Evolutionary conservation across 306 rosid species (phyloP).

Genomic region (Cicer chorassanicum): DNA sequence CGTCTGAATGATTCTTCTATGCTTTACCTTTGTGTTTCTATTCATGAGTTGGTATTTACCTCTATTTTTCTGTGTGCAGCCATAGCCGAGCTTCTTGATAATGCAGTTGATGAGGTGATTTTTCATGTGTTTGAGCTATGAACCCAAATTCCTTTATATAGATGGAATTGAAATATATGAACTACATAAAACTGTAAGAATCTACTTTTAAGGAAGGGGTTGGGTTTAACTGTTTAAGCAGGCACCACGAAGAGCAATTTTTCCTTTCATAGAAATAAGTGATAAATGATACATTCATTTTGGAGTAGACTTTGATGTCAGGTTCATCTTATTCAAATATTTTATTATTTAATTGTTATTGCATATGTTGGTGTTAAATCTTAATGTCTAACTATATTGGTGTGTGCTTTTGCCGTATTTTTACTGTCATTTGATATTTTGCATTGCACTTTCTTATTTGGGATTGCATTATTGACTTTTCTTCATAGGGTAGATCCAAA

Average conservation of each 20-base stretch:
- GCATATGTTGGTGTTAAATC: conserved; percentile 13
- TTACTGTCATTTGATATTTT: conserved; percentile 6
- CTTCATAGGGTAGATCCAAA: conserved; percentile 65
- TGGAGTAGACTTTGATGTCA: conserved; percentile 17
- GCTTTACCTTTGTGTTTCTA: conserved; percentile 1
- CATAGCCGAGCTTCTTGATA: conserved; percentile 79
- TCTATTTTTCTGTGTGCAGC: conserved; percentile 56
- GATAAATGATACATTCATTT: background rate
- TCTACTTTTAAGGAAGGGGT: background rate
- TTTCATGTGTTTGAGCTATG: background rate
- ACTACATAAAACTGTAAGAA: conserved; percentile 1
- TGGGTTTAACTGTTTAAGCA: background rate
- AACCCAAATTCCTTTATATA: background rate
- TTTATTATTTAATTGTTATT: background rate
- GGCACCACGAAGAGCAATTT: background rate
- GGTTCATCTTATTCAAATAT: conserved; percentile 18
- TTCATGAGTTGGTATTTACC: conserved; percentile 15
- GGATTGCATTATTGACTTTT: conserved; percentile 45
- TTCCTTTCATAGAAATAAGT: background rate
- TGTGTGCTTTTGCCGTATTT: conserved; percentile 13
- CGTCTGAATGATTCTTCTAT: conserved; percentile 13
- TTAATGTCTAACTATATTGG: background rate
- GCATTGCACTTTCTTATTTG: conserved; percentile 44
- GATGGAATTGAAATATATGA: conserved; percentile 29
- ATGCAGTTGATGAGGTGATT: conserved; percentile 86